Base-by-base conservation (phyloP, 345 rosid species). In the Moricandia moricandioides region DNA sequence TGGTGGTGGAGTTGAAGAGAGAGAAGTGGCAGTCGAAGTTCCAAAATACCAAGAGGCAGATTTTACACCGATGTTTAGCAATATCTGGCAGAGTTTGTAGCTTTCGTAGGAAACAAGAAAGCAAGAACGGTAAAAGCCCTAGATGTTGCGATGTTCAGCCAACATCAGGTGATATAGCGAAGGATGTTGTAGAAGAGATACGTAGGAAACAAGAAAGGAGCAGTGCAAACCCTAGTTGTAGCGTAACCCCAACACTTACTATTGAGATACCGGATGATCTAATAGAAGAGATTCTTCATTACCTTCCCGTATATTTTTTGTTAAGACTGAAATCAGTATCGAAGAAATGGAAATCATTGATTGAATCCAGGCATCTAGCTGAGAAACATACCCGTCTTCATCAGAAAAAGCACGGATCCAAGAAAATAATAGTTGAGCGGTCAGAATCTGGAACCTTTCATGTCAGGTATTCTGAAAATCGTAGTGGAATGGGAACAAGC, bases 251-350 rank as follows among this genome's bases (percentile, higher is more conserved):
- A 8, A 35, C n/a, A 0, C 8, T 31, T 37, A 5, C 24, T 21
- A 5, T 55, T 24, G 63, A 69, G 34, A 34, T 69, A 37, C 64
- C 73, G 1, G 73, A 56, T 0, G 64, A 56, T 56, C 14, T 69
- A 24, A 12, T 37, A 56, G 54, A 56, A 57, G 73, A 69, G 54
- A 69, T 69, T 55, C 63, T 69, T 37, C 63, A 69, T 5, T 35
- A 51, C 26, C 21, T 69, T 69, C 35, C 63, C 31, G 24, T n/a
- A 13, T 35, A 24, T 8, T 12, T 9, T 55, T 8, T 69, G 21
- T 7, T 69, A n/a, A 69, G 62, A 69, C 3, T 14, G 7, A 69
- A 24, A 55, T 4, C 8, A 35, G 52, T 69, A 35, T 69, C 33
- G 3, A 69, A 55, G 24, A 1, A 0, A 1, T 69, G 72, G 72